Percentiles rank a stretch among this genome's conserved stretches.
phyloP scores from a whole-genome alignment of 139 green algal genomes.

The Spirogloea muscicola region DNA sequence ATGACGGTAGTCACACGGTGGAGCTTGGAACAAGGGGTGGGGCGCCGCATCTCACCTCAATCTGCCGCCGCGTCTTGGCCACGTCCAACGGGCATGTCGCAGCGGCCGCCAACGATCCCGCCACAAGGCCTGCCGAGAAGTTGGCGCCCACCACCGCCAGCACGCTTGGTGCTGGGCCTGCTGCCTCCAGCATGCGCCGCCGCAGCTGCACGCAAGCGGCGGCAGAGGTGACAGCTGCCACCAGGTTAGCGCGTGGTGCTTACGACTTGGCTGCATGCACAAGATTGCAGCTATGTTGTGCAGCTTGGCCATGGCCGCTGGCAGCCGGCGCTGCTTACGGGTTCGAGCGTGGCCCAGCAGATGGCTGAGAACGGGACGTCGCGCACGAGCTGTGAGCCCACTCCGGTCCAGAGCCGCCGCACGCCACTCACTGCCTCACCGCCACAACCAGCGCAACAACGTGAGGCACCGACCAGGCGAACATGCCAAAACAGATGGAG shows the following conservation, averaged over 20 bases:
- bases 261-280: too few species aligned
- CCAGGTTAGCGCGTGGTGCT: too few species aligned
- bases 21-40: too few species aligned
- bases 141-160: conserved; percentile 24
- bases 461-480: background rate
- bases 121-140: conserved; percentile 29
- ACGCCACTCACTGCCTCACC: conserved; percentile 2
- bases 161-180: conserved; percentile 2
- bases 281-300: too few species aligned
- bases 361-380: conserved; percentile 92
- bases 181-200: background rate
- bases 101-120: conserved; percentile 23
- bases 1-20: too few species aligned
- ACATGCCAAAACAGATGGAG: background rate
- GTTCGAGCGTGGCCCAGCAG: conserved; percentile 89
- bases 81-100: conserved; percentile 32
- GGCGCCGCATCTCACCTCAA: conserved; percentile 18
- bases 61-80: conserved; percentile 36
- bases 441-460: background rate
- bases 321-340: too few species aligned
- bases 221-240: too few species aligned
- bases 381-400: conserved; percentile 72
- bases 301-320: too few species aligned
- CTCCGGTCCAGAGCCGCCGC: conserved; percentile 70
- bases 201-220: background rate